Evolutionary conservation across 2,329 filamentous ascomycete genomes (phyloP).

Genomic region (Talaromyces sp.): DNA sequence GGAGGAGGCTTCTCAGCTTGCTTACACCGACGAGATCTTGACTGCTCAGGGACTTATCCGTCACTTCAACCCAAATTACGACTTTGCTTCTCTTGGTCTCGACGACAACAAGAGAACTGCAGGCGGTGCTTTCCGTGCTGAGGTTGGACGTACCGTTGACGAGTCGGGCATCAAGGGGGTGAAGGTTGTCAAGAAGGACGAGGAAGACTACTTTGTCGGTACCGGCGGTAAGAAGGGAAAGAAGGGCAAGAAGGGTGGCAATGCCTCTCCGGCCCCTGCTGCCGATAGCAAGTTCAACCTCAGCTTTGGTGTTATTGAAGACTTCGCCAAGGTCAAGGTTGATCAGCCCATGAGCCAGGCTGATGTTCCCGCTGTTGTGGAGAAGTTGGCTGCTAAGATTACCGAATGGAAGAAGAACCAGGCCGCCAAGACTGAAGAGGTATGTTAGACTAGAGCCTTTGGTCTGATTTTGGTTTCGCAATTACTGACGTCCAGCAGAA

Average conservation of each 20-base stretch:
- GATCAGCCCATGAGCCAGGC: constrained; percentile 82
- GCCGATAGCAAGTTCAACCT: constrained; percentile 68
- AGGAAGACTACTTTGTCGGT: constrained; percentile 77
- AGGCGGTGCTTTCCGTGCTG: constrained; percentile 70
- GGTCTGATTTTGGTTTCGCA: background rate
- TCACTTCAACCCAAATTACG: constrained; percentile 82
- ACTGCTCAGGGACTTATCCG: constrained; percentile 81
- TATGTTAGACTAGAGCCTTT: constrained; percentile 48
- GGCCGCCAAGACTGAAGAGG: constrained; percentile 81
- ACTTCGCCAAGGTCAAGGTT: constrained; percentile 77
- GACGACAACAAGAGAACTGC: constrained; percentile 39
- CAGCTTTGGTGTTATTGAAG: constrained; percentile 86
- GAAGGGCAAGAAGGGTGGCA: constrained; percentile 72
- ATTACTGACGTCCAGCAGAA: constrained; percentile 61
- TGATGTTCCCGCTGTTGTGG: constrained; percentile 72
- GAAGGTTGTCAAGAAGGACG: constrained; percentile 78
- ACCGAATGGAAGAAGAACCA: constrained; percentile 89
- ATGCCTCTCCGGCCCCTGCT: constrained; percentile 46
- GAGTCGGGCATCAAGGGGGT: constrained; percentile 80
- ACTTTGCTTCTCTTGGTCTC: constrained; percentile 60
- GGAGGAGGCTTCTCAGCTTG: constrained; percentile 61
- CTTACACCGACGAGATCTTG: constrained; percentile 89
- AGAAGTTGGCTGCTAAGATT: constrained; percentile 91
- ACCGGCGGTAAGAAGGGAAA: constrained; percentile 78
- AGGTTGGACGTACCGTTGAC: constrained; percentile 78